Base-by-base conservation (phyloP, 108 stramenopile genomes). In the Skeletonema grethae region DNA sequence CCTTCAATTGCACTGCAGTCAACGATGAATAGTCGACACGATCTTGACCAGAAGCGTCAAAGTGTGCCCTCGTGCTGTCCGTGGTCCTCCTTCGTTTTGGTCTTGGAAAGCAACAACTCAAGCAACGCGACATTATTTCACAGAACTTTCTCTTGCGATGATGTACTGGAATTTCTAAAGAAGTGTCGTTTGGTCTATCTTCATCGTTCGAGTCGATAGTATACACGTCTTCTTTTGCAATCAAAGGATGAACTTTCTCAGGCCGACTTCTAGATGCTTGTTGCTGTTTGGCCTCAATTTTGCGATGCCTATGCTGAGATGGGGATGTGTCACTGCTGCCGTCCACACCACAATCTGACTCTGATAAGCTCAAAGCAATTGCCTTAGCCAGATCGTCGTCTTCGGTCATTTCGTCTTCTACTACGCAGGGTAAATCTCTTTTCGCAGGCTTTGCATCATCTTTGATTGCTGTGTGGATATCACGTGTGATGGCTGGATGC, bases 51-150 rank as follows among this genome's bases (percentile, higher is more conserved):
- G 50, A 6, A 22, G 18, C 8, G 10, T 11, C 36, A 38, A 0
- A 10, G 11, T 2, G 10, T 38, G 36, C 9, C 36, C 20, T 46
- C n/a, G 15, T 24, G 1, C 38, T 36, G 0, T 31, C 35, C 6
- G 57, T 32, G 5, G 22, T 63, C 45, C 53, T 55, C 35, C 72
- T 56, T 6, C 72, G 72, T 61, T 72, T 72, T 28, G 57, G 45
- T 46, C 34, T 35, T n/a, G 72, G 72, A 72, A 72, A 72, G 35
- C 72, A 72, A 12, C 72, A 72, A 20, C 63, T 55, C 12, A 72
- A 46, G 35, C 72, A 72, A 11, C 55, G 13, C 24, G 50, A 72
- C 62, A 72, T 63, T 32, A 58, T 16, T 25, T 72, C 63, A 18
- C 72, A 72, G 55, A 72, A 64, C 15, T 64, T 72, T 25, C 72